Evolutionary conservation across 2,329 filamentous ascomycete species (phyloP), one percentile per base, ranked within the genome.

Genomic region (Huntiella abstrusa): DNA sequence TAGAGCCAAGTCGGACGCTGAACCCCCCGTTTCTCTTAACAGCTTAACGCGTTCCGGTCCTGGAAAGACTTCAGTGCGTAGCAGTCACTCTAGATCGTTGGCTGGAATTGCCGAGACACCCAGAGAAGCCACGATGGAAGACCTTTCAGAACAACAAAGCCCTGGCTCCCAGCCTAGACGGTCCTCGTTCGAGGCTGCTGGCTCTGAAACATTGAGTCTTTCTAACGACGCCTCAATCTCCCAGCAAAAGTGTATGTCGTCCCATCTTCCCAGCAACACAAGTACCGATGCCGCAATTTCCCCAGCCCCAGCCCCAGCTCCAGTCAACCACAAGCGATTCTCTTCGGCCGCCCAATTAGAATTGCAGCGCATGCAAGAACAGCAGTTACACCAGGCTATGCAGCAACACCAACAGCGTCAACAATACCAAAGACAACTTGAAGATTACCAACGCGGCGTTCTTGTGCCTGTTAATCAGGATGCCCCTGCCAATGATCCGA

Each of bases 31-130:
- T 7, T 32, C 45, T 1, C 22, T 62, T 22, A 55, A 58, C 12
- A 59, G 61, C 15, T 55, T 65, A 48, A 65, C 69, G 2, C 67
- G 72, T 33, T 64, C 71, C 49, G 72, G 70, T 1, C 65, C 71
- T 0, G 71, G 71, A 45, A 74, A 72, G 57, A 62, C 64, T 16
- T 76, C 71, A 4, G 57, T 68, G 3, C 61, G 67, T 41, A 73
- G 70, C 51, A 64, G 64, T 19, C 62, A 64, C 16, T 71, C 67
- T 51, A 61, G 67, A 22, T 70, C 67, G 0, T 60, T 76, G 35
- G 69, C 68, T 4, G 70, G 73, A 52, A 75, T 75, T 46, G 68
- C 68, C 49, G 73, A 75, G 57, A 66, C 69, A 22, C 71, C 75
- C 48, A 67, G 71, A 4, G 64, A 47, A 10, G 34, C 43, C 5